These are phyloP conservation scores for Rhynchosporium agropyri DNA, from an alignment of 2,329 filamentous ascomycete genomes.

Conservation along the genomic window DNA sequence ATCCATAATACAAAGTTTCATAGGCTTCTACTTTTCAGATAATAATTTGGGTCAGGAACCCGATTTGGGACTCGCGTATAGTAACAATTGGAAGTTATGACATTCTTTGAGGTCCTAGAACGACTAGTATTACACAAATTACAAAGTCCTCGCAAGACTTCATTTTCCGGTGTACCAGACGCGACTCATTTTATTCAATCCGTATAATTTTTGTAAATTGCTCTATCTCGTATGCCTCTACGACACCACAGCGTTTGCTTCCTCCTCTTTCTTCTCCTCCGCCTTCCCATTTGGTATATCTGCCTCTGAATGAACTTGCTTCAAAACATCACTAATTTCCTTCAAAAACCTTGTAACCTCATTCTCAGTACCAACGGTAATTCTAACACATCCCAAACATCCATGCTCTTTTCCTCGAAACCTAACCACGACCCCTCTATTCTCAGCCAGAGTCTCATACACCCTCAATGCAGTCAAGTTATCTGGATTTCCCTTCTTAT, in stretches of 20 bases:
- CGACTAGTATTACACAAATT: no score
- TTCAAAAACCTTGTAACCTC: constrained; percentile 80
- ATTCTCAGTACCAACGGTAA: constrained; percentile 87
- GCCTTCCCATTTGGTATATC: constrained; percentile 9
- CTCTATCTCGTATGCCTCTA: constrained; percentile 27
- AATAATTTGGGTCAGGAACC: no score
- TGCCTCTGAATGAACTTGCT: constrained; percentile 31
- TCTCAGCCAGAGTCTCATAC: constrained; percentile 84
- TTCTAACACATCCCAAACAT: constrained; percentile 83
- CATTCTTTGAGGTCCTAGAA: no score
- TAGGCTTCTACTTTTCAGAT: no score
- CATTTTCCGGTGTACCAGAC: no score
- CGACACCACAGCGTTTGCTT: constrained; percentile 36
- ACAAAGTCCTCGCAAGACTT: no score
- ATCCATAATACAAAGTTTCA: no score
- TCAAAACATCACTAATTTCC: constrained; percentile 55
- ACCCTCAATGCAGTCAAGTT: constrained; percentile 77
- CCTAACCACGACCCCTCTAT: constrained; percentile 85
- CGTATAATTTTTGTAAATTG: background rate
- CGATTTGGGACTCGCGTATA: no score
- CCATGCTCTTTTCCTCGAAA: constrained; percentile 93
- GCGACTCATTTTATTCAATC: no score
- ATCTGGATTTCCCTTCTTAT: constrained; percentile 71
- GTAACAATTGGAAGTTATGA: no score
- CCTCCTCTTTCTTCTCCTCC: constrained; percentile 34